Base-by-base conservation (phyloP, 1,139 yeast genomes). In the Suhomyces chickasaworum region DNA sequence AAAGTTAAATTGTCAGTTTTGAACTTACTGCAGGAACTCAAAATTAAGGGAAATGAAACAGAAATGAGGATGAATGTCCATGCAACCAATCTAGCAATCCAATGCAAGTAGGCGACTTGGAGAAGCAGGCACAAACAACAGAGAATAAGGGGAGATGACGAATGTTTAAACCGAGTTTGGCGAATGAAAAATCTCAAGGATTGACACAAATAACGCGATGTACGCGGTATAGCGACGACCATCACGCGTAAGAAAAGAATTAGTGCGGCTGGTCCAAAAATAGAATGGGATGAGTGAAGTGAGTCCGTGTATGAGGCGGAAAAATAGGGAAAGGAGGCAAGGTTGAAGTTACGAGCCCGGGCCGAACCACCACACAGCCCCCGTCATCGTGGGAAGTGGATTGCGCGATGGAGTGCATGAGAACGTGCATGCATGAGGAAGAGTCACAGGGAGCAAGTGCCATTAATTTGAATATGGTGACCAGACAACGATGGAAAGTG, bases 281-380 rank as follows among this genome's bases (percentile, higher is more conserved):
- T 29, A 29, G 32, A 13, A 15, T 6, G 13, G 29, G n/a, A 25
- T 20, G 29, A 3, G 29, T 25, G 29, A n/a, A 25, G 29, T 10
- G 13, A 9, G 29, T 10, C n/a, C 29, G 29, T 25, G 13, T 25
- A 8, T 12, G 29, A 37, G 32, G 33, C 27, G 41, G 41, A 37
- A 37, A 37, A 35, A 35, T 29, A 20, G 17, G 16, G 25, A 38
- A 41, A 45, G 42, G 48, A 42, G 45, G 48, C 45, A 39, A 16
- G 39, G 10, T 15, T 17, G 32, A 17, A 34, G 35, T 35, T 39
- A 27, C 22, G 45, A 39, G 43, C 48, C 20, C 31, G 13, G 27
- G 35, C 36, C 16, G 25, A 38, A 15, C 35, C 10, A 25, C 25
- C n/a, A n/a, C 49, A 46, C 49, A 46, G 49, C 49, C 49, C 32